Conservation (phyloP, 768 basidiomycete genomes). For the Collybia nuda region DNA sequence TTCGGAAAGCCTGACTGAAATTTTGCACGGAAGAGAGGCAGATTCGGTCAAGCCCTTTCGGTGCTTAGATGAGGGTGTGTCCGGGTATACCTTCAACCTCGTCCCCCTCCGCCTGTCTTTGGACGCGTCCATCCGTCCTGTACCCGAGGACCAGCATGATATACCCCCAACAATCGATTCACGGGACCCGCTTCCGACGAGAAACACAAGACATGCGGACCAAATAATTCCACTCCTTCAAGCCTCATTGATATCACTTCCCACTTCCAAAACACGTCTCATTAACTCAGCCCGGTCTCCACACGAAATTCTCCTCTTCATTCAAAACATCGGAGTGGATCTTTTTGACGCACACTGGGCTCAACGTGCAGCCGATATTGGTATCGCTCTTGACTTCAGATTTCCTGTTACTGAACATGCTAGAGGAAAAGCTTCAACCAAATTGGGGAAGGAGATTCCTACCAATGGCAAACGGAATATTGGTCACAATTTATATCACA, state of each 20-base stretch:
- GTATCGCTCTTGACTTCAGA: slow-evolving; percentile 75
- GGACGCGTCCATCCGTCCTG: slow-evolving; percentile 11
- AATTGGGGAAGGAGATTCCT: not conserved
- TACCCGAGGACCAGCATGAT: not conserved
- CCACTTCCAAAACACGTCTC: slow-evolving; percentile 60
- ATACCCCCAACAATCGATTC: too few relatives aligned
- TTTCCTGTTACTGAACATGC: slow-evolving; percentile 51
- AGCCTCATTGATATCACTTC: slow-evolving; percentile 58
- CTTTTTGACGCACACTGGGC: slow-evolving; percentile 78
- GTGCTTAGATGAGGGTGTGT: slow-evolving; percentile 65
- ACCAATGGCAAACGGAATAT: slow-evolving; percentile 38
- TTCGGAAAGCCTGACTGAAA: slow-evolving; percentile 54
- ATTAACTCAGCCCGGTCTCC: slow-evolving; percentile 58
- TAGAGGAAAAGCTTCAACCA: not conserved
- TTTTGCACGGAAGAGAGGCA: slow-evolving; percentile 53
- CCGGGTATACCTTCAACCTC: slow-evolving; percentile 74
- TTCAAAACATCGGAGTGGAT: slow-evolving; percentile 68
- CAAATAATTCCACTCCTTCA: slow-evolving; percentile 39
- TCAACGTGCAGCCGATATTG: slow-evolving; percentile 61
- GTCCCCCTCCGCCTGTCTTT: slow-evolving; percentile 41
- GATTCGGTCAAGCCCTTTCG: slow-evolving; percentile 48
- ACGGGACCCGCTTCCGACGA: not conserved
- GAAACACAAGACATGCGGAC: not conserved
- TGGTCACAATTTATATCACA: slow-evolving; percentile 74
- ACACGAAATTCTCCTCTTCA: slow-evolving; percentile 71